Percentiles rank a stretch among this genome's conserved stretches.
These are phyloP conservation scores for Ceratocystis lukuohia DNA, from an alignment of 2,329 filamentous ascomycete species.

Conservation along the genomic window DNA sequence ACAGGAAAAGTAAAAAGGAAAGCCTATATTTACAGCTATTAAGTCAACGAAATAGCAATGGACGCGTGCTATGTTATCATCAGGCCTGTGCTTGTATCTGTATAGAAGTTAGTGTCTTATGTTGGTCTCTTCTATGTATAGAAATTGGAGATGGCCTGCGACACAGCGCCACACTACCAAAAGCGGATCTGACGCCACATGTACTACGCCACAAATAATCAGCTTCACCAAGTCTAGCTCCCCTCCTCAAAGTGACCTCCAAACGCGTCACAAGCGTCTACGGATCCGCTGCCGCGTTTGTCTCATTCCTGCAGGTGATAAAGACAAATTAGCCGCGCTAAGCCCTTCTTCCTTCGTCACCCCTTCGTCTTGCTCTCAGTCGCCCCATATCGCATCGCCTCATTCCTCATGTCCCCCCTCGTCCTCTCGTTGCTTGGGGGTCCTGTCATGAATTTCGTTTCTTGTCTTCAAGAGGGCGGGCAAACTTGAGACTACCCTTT, in stretches of 20 bases:
- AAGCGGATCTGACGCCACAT: neutral
- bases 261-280: constrained; percentile 5
- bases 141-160: neutral
- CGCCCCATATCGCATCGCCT: neutral
- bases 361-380: neutral
- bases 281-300: constrained; percentile 3
- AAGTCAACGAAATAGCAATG: neutral
- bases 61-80: neutral
- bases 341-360: neutral
- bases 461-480: neutral
- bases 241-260: neutral
- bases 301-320: neutral
- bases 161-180: neutral
- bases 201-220: neutral
- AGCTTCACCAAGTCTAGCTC: too few relatives aligned
- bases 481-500: neutral
- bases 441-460: neutral
- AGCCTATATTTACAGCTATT: neutral
- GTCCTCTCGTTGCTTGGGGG: neutral
- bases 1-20: neutral
- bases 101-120: neutral
- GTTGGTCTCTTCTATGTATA: neutral
- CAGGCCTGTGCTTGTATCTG: neutral
- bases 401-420: neutral
- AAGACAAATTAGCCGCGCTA: neutral